Evolutionary conservation across 2,329 filamentous ascomycete genomes (phyloP).

Genomic region (Colletotrichum agaves): DNA sequence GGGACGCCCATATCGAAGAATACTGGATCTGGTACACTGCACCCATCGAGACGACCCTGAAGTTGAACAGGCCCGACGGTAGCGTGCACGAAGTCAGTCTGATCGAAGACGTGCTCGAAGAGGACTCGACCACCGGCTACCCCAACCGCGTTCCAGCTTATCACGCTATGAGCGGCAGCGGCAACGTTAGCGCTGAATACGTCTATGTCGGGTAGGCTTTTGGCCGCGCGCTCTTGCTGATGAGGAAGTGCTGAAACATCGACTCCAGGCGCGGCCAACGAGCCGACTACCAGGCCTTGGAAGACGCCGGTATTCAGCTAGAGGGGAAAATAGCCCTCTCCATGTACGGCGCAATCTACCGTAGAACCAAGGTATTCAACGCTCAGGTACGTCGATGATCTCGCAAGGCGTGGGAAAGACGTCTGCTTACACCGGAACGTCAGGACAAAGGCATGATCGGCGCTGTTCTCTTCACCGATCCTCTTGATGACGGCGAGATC

Average conservation of each 20-base stretch:
- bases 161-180: constrained; percentile 30
- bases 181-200: constrained; percentile 24
- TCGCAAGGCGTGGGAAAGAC: neutral
- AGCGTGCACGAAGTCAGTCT: constrained; percentile 20
- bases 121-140: constrained; percentile 29
- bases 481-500: constrained; percentile 26
- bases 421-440: neutral
- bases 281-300: constrained; percentile 14
- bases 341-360: constrained; percentile 25
- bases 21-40: constrained; percentile 34
- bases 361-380: constrained; percentile 26
- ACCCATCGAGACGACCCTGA: constrained; percentile 16
- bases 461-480: constrained; percentile 22
- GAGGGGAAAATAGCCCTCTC: constrained; percentile 22
- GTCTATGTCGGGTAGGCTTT: constrained; percentile 20
- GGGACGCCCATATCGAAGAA: constrained; percentile 13
- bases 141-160: constrained; percentile 27
- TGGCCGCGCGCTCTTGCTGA: neutral
- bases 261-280: neutral
- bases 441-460: constrained; percentile 29
- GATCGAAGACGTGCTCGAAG: constrained; percentile 30
- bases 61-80: constrained; percentile 24
- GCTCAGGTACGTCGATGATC: constrained; percentile 3
- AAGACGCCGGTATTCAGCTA: constrained; percentile 19
- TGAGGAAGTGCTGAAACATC: neutral